phyloP scores from a whole-genome alignment of 352 stramenopile genomes.

The Peronospora farinosa region DNA sequence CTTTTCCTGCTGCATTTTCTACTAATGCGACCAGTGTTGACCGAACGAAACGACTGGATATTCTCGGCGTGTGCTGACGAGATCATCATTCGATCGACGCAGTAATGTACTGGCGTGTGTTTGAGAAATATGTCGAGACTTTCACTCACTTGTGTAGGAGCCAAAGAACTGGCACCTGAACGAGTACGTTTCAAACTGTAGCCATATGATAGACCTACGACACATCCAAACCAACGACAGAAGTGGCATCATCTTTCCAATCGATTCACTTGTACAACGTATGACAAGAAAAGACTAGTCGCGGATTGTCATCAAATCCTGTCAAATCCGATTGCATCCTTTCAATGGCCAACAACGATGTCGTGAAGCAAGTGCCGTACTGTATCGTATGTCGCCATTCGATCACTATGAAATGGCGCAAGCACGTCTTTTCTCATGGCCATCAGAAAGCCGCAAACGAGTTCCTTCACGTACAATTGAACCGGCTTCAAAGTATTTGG shows the following conservation, averaged over 20 bases:
- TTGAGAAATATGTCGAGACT: constrained; percentile 1
- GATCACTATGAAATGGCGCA: constrained; percentile 55
- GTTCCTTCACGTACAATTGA: constrained; percentile 34
- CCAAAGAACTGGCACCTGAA: too few species aligned
- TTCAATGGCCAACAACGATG: constrained; percentile 14
- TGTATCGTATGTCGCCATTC: constrained; percentile 57
- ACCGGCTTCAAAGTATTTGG: constrained; percentile 29
- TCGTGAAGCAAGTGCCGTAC: constrained; percentile 35
- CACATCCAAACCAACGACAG: too few species aligned
- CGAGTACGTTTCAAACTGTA: too few species aligned
- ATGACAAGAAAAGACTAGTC: constrained; percentile 10
- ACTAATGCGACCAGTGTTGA: constrained; percentile 12
- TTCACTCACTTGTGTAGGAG: too few species aligned
- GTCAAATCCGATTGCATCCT: constrained; percentile 6
- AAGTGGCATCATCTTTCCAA: constrained; percentile 10
- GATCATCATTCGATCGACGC: constrained; percentile 9
- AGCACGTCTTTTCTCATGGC: constrained; percentile 56
- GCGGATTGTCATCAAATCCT: constrained; percentile 4
- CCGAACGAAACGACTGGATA: constrained; percentile 26
- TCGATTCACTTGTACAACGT: constrained; percentile 6
- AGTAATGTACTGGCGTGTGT: background rate
- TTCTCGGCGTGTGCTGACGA: constrained; percentile 9
- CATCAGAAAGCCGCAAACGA: constrained; percentile 42
- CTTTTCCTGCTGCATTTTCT: constrained; percentile 16
- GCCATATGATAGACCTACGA: too few species aligned